Percentiles rank a stretch among this genome's conserved stretches.
Conservation (phyloP, 2,329 filamentous ascomycete species). For the Scytalidium sp. region DNA sequence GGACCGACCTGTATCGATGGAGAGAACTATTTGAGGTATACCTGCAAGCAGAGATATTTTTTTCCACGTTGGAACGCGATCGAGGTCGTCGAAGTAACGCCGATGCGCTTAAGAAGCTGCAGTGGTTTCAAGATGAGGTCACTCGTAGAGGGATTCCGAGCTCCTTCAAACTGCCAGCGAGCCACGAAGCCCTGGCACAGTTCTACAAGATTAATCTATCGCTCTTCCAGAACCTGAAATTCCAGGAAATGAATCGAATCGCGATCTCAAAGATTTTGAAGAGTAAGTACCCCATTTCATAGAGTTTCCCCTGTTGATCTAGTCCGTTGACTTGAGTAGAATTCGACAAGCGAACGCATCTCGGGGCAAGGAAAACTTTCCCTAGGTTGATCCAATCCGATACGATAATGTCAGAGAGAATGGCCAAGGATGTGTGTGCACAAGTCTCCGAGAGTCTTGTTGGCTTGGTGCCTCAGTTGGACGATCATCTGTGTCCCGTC, state of each 20-base stretch:
- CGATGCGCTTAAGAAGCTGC: slow-evolving; percentile 64
- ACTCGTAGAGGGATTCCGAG: slow-evolving; percentile 54
- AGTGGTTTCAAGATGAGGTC: slow-evolving; percentile 70
- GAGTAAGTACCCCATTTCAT: slow-evolving; percentile 51
- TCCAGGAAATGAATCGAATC: slow-evolving; percentile 78
- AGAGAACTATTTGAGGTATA: slow-evolving; percentile 80
- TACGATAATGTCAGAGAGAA: slow-evolving; percentile 59
- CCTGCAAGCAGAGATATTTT: slow-evolving; percentile 76
- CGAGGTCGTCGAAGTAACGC: slow-evolving; percentile 64
- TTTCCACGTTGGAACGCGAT: slow-evolving; percentile 70
- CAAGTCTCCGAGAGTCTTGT: slow-evolving; percentile 72
- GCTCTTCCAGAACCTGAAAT: slow-evolving; percentile 76
- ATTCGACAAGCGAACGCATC: slow-evolving; percentile 81
- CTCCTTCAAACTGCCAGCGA: slow-evolving; percentile 64
- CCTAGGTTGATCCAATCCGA: slow-evolving; percentile 56
- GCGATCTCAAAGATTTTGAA: slow-evolving; percentile 84
- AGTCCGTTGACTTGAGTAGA: slow-evolving; percentile 42
- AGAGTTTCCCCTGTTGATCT: neutral
- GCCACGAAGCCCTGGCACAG: slow-evolving; percentile 58
- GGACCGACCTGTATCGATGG: slow-evolving; percentile 71
- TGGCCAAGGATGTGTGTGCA: slow-evolving; percentile 74
- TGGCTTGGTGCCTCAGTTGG: slow-evolving; percentile 72
- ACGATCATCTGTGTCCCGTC: slow-evolving; percentile 80
- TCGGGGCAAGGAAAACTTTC: slow-evolving; percentile 65
- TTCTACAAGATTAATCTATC: slow-evolving; percentile 73